phyloP scores from a whole-genome alignment of 2,329 filamentous ascomycete species.

The Fusarium sp. region DNA sequence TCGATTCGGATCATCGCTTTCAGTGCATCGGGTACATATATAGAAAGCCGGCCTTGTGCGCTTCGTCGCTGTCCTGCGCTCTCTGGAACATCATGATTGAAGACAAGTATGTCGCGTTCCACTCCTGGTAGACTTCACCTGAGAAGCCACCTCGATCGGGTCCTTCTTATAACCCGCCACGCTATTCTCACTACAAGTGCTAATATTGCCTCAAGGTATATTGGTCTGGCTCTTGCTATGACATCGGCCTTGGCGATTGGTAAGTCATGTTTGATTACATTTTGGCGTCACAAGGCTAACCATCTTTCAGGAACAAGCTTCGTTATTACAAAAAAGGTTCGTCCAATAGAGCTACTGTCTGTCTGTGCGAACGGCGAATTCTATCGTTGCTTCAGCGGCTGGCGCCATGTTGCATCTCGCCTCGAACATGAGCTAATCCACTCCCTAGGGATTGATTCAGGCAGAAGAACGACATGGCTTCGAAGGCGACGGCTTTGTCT shows the following conservation, averaged over 20 bases:
- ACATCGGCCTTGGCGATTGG: conserved; percentile 80
- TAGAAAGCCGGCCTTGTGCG: conserved; percentile 11
- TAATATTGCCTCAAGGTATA: conserved; percentile 65
- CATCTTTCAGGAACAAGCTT: conserved; percentile 81
- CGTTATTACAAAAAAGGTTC: conserved; percentile 98
- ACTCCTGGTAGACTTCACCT: conserved; percentile 5
- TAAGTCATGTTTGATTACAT: conserved; percentile 51
- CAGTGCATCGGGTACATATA: conserved; percentile 17
- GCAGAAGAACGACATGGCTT: conserved; percentile 93
- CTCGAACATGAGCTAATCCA: conserved; percentile 17
- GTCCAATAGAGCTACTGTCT: conserved; percentile 8
- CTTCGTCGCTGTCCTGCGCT: conserved; percentile 31
- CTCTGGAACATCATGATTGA: conserved; percentile 47
- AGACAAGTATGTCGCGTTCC: conserved; percentile 49
- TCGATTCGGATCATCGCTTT: not conserved
- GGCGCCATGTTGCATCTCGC: not conserved
- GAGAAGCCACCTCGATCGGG: conserved; percentile 1
- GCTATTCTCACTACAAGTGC: conserved; percentile 3
- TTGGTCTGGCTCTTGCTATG: conserved; percentile 79
- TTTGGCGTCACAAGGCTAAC: conserved; percentile 29
- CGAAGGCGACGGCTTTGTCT: conserved; percentile 94
- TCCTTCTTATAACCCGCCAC: not conserved
- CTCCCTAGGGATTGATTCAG: conserved; percentile 80
- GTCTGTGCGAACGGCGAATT: not conserved
- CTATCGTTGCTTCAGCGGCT: not conserved